phyloP scores from a whole-genome alignment of 2,329 filamentous ascomycete species.

The Cladobotryum protrusum region DNA sequence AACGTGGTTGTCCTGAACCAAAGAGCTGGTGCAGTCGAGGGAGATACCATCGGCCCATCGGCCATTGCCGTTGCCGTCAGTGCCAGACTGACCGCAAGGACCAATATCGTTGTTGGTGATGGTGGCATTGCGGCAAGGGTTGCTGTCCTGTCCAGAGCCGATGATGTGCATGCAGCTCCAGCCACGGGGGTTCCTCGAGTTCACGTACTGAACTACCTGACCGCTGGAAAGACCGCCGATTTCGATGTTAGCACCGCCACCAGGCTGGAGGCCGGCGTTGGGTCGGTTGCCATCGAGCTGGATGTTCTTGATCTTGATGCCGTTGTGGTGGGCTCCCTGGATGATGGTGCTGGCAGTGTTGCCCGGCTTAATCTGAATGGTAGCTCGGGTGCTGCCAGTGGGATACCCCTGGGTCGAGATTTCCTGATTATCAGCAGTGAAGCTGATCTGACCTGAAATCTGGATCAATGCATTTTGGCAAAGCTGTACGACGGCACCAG shows the following conservation, averaged over 20 bases:
- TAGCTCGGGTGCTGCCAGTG: conserved; percentile 17
- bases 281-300: conserved; percentile 21
- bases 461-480: conserved; percentile 15
- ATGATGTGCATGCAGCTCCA: conserved; percentile 23
- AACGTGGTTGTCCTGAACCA: conserved; percentile 18
- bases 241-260: conserved; percentile 21
- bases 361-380: conserved; percentile 17
- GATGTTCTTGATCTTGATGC: conserved; percentile 19
- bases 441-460: conserved; percentile 14
- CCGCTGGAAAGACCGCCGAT: conserved; percentile 18
- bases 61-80: conserved; percentile 14
- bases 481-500: conserved; percentile 16
- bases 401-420: conserved; percentile 22
- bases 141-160: conserved; percentile 16
- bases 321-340: conserved; percentile 14
- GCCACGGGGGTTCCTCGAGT: conserved; percentile 17
- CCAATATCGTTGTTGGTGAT: conserved; percentile 20
- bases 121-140: conserved; percentile 17
- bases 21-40: conserved; percentile 18
- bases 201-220: conserved; percentile 16
- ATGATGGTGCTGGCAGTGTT: conserved; percentile 18
- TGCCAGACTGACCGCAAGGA: conserved; percentile 19
- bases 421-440: conserved; percentile 20
- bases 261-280: conserved; percentile 15
- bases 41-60: conserved; percentile 21